Base-by-base conservation (phyloP, 192 early-diverging fungal genomes). In the Pecoramyces ruminantium region DNA sequence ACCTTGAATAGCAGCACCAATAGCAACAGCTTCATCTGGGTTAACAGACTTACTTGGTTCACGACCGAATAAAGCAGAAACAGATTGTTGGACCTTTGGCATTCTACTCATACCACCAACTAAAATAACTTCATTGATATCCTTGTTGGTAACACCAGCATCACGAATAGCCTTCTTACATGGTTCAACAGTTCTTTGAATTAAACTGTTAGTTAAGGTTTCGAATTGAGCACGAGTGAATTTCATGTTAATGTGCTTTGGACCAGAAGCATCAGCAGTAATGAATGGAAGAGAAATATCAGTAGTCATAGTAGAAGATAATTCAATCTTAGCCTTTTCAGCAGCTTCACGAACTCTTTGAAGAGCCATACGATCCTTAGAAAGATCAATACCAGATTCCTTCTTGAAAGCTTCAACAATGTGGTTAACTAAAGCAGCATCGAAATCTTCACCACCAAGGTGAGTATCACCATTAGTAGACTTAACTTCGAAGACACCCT, bases 251-350 rank as follows among this genome's bases (percentile, higher is more conserved):
- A 99, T 95, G 88, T 99, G 97, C 88, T 99, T 99, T 83, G 97
- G 96, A 29, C 96, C 93, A 77, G 90, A 86, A 28, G 87, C 87
- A 83, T 94, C 93, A 29, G 93, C 94, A 77, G 96, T 98, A 84
- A 98, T 97, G 87, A 92, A 98, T 18, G 96, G 96, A 30, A 98
- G 89, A 87, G 95, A 96, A 87, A 99, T 97, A 78, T 99, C 96
- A 78, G 96, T 98, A 88, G 94, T 93, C 28, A 95, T 85, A 78
- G 95, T 95, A 83, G 94, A 93, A 39, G 97, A 99, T 39, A 99
- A 89, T 87, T 98, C 97, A 83, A 96, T 96, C 92, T 99, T 99
- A 83, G 96, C 97, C 88, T 99, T 99, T 84, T 99, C 97, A 83
- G 93, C 92, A 28, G 95, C 96, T 87, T 98, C 96, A 87, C 96